A percentile compares a stretch with the other conserved stretches of the same genome.
Evolutionary conservation across 106 monocot genomes (phyloP).

Genomic region (Dioscorea zingiberensis): DNA sequence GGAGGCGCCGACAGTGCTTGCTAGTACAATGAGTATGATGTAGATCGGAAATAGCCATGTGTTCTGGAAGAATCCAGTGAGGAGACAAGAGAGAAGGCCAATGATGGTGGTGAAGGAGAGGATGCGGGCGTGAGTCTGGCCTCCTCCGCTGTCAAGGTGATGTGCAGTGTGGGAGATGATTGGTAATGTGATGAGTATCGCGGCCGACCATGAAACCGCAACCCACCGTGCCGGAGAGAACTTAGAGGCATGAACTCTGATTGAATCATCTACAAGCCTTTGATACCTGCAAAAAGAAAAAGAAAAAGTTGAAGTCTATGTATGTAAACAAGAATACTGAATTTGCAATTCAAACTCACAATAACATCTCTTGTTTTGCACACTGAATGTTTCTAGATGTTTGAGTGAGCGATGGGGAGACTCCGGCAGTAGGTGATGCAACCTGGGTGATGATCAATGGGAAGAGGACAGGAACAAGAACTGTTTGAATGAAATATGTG

Average conservation of each 20-base stretch:
- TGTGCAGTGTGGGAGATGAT: slow-evolving; percentile 19
- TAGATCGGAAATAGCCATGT: slow-evolving; percentile 41
- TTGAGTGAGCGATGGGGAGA: background rate
- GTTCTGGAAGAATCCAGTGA: slow-evolving; percentile 54
- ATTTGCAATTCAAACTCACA: slow-evolving; percentile 11
- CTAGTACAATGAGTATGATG: slow-evolving; percentile 24
- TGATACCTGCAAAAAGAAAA: slow-evolving; percentile 35
- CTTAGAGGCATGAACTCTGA: slow-evolving; percentile 8
- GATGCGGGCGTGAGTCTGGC: slow-evolving; percentile 6
- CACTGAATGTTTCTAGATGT: slow-evolving; percentile 9
- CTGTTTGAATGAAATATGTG: slow-evolving; percentile 34
- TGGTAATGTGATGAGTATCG: slow-evolving; percentile 18
- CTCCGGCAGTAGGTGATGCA: slow-evolving; percentile 9
- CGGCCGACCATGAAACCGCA: slow-evolving; percentile 38
- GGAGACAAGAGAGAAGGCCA: slow-evolving; percentile 36
- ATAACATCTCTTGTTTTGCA: slow-evolving; percentile 12
- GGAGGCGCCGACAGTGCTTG: slow-evolving; percentile 17
- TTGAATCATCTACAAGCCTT: slow-evolving; percentile 18
- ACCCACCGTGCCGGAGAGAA: slow-evolving; percentile 38
- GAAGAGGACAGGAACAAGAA: slow-evolving; percentile 43
- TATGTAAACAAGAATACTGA: background rate
- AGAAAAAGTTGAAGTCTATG: background rate
- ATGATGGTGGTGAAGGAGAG: slow-evolving; percentile 19
- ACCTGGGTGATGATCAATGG: slow-evolving; percentile 39
- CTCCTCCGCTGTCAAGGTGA: slow-evolving; percentile 5